Conservation (phyloP, 169 alveolate genomes). For the Cryptosporidium sp. region DNA sequence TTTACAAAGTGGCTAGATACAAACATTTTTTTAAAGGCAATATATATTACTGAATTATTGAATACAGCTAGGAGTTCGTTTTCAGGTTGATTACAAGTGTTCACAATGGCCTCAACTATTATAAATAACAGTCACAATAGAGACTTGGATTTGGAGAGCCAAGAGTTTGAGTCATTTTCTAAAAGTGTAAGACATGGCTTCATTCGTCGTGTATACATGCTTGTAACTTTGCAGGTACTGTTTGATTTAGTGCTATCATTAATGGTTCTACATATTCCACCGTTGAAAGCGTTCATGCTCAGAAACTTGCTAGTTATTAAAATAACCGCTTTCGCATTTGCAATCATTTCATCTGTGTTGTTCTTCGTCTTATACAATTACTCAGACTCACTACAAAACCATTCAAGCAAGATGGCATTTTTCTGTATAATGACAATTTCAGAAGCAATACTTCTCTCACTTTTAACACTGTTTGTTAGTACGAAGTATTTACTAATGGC, state of each 20-base stretch:
- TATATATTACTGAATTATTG: too few relatives aligned
- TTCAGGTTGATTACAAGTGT: too few relatives aligned
- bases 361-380: neutral
- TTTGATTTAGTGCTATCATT: slow-evolving; percentile 6
- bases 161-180: slow-evolving; percentile 29
- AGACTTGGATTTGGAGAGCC: slow-evolving; percentile 41
- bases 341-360: neutral
- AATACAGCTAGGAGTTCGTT: neutral
- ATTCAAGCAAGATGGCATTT: slow-evolving; percentile 24
- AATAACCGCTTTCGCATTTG: neutral
- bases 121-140: neutral
- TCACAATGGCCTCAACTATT: neutral
- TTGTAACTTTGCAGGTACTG: slow-evolving; percentile 9
- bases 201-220: slow-evolving; percentile 60
- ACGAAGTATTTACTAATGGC: slow-evolving; percentile 27
- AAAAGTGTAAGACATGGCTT: slow-evolving; percentile 31
- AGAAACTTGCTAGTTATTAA: neutral
- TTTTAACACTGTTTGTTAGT: neutral
- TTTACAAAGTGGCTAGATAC: neutral
- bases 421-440: slow-evolving; percentile 7
- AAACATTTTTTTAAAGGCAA: too few relatives aligned
- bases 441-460: slow-evolving; percentile 8
- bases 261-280: neutral
- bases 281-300: neutral
- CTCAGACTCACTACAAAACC: neutral